These are phyloP conservation scores for Gentiana macrophylla DNA, from an alignment of 257 asterid genomes.

Conservation along the genomic window DNA sequence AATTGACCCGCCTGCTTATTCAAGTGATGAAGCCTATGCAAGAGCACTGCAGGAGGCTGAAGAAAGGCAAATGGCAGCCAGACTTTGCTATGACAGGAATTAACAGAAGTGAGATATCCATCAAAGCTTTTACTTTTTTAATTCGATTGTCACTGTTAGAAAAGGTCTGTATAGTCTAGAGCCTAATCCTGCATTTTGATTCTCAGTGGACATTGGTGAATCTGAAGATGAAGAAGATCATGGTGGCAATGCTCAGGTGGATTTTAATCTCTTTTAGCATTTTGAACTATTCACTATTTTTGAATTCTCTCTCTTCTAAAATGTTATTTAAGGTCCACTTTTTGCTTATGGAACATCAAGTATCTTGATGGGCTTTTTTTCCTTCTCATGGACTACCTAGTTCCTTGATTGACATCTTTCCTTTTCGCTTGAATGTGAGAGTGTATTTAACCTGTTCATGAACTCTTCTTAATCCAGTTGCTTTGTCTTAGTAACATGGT, in stretches of 20 bases:
- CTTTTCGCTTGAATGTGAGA: background rate
- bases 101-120: constrained; percentile 36
- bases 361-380: background rate
- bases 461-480: too few species aligned
- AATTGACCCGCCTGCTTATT: constrained; percentile 76
- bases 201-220: constrained; percentile 43
- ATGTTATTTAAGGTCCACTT: background rate
- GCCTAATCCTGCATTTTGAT: constrained; percentile 11
- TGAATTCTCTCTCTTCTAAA: background rate
- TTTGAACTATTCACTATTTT: background rate
- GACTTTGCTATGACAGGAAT: constrained; percentile 82
- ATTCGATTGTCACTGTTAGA: constrained; percentile 1
- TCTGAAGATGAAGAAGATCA: constrained; percentile 41
- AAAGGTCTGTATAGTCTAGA: constrained; percentile 4
- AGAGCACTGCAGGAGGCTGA: constrained; percentile 94
- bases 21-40: constrained; percentile 94
- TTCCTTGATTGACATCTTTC: background rate
- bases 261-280: background rate
- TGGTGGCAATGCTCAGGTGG: constrained; percentile 63
- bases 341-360: background rate
- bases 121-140: constrained; percentile 1
- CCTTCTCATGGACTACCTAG: too few species aligned
- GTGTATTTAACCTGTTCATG: too few species aligned
- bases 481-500: too few species aligned
- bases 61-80: constrained; percentile 84